Evolutionary conservation across 2,329 filamentous ascomycete genomes (phyloP).

Genomic region (Exophiala sideris): DNA sequence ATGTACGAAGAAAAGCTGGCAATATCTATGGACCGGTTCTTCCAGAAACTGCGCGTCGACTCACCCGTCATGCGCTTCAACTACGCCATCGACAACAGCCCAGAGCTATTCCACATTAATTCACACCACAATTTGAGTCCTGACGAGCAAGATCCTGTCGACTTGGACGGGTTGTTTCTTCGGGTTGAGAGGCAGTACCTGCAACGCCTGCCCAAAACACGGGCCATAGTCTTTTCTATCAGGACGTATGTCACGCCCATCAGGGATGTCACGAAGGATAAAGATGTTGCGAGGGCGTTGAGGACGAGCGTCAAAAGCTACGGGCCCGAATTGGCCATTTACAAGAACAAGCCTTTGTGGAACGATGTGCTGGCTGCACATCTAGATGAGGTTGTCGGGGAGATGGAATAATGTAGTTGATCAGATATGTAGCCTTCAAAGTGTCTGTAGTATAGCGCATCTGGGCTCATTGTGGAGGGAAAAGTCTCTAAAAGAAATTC

Average conservation of each 20-base stretch:
- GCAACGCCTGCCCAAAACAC: slow-evolving; percentile 3
- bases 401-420: not conserved
- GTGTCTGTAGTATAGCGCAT: no score
- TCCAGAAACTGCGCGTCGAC: slow-evolving; percentile 1
- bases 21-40: slow-evolving; percentile 3
- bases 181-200: slow-evolving; percentile 2
- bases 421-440: no score
- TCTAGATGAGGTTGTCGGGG: slow-evolving; percentile 2
- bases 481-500: no score
- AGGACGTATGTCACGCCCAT: slow-evolving; percentile 6
- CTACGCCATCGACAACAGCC: slow-evolving; percentile 6
- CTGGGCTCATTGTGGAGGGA: no score
- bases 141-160: not conserved
- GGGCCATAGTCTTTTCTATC: slow-evolving; percentile 1
- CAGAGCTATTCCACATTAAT: slow-evolving; percentile 5
- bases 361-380: not conserved
- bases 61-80: slow-evolving; percentile 5
- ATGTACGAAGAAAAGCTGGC: slow-evolving; percentile 1
- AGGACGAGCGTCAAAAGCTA: slow-evolving; percentile 4
- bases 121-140: slow-evolving; percentile 3
- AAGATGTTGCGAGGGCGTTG: not conserved
- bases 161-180: not conserved
- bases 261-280: slow-evolving; percentile 1
- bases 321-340: not conserved
- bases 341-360: slow-evolving; percentile 8